Percentiles rank a stretch among this genome's conserved stretches.
phyloP scores from a whole-genome alignment of 1,284 basidiomycete genomes.

The Microbotryum lychnidis-dioicae region DNA sequence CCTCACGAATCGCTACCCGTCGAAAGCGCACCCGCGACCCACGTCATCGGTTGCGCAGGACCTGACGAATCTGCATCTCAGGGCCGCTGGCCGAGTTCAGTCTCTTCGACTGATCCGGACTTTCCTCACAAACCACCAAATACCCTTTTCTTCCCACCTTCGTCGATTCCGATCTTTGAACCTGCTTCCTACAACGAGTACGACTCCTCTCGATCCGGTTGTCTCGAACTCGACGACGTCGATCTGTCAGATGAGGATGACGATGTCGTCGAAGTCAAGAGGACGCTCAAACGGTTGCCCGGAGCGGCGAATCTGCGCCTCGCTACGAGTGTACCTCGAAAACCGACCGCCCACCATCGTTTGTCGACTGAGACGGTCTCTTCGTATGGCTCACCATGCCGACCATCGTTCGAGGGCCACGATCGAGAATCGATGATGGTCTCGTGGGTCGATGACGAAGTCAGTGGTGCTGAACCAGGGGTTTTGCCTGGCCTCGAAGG shows the following conservation, averaged over 20 bases:
- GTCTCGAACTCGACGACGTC: constrained; percentile 38
- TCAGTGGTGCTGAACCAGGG: constrained; percentile 12
- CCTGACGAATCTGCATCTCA: no score
- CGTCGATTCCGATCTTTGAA: constrained; percentile 3
- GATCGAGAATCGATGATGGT: constrained; percentile 36
- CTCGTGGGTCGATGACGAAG: constrained; percentile 25
- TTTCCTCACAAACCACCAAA: no score
- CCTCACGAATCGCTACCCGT: no score
- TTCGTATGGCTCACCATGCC: constrained; percentile 28
- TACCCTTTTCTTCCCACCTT: constrained; percentile 2
- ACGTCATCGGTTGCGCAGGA: no score
- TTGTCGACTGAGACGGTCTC: no score
- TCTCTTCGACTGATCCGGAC: no score
- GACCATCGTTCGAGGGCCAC: constrained; percentile 36
- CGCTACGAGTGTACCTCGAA: constrained; percentile 38
- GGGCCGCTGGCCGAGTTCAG: no score
- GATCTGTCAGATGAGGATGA: constrained; percentile 35
- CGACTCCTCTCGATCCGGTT: constrained; percentile 13
- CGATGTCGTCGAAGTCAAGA: constrained; percentile 22
- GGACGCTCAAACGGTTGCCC: constrained; percentile 33
- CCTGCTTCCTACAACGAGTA: neutral
- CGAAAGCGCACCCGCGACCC: no score
- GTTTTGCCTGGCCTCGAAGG: constrained; percentile 41
- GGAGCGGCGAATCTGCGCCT: constrained; percentile 33
- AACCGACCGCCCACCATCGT: no score